A percentile compares a stretch with the other conserved stretches of the same genome.
These are phyloP conservation scores for Phoenix dactylifera DNA, from an alignment of 176 grass and related monocot genomes.

Conservation along the genomic window DNA sequence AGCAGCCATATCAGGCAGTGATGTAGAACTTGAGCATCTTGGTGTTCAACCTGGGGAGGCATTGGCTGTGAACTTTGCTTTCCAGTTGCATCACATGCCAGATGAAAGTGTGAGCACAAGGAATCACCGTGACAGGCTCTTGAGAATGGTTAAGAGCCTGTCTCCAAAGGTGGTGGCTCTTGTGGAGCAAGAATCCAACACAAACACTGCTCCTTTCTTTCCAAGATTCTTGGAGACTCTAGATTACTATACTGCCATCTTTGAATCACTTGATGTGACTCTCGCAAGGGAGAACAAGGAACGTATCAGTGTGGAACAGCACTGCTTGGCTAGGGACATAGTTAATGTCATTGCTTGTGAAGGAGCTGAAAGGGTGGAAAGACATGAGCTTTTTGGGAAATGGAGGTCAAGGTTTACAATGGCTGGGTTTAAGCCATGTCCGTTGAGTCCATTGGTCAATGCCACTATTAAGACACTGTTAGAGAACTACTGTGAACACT, in stretches of 20 bases:
- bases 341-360: constrained; percentile 86
- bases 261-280: constrained; percentile 83
- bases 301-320: constrained; percentile 78
- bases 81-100: constrained; percentile 76
- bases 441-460: constrained; percentile 69
- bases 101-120: constrained; percentile 80
- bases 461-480: constrained; percentile 74
- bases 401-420: constrained; percentile 79
- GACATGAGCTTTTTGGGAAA: constrained; percentile 78
- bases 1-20: constrained; percentile 20
- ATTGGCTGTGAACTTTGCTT: constrained; percentile 79
- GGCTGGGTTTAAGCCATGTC: constrained; percentile 76
- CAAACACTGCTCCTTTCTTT: constrained; percentile 68
- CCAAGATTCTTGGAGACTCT: constrained; percentile 70
- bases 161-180: constrained; percentile 78
- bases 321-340: constrained; percentile 86
- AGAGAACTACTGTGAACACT: constrained; percentile 67
- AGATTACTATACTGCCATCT: constrained; percentile 80
- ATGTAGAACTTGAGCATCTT: constrained; percentile 51
- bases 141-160: constrained; percentile 65
- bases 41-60: constrained; percentile 46
- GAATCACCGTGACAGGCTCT: constrained; percentile 71
- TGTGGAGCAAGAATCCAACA: constrained; percentile 87
- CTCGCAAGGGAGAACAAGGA: constrained; percentile 55
- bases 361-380: constrained; percentile 69